A percentile compares a stretch with the other conserved stretches of the same genome.
phyloP scores from a whole-genome alignment of 202 grass and related monocot species.

The Saccharum hybrid region DNA sequence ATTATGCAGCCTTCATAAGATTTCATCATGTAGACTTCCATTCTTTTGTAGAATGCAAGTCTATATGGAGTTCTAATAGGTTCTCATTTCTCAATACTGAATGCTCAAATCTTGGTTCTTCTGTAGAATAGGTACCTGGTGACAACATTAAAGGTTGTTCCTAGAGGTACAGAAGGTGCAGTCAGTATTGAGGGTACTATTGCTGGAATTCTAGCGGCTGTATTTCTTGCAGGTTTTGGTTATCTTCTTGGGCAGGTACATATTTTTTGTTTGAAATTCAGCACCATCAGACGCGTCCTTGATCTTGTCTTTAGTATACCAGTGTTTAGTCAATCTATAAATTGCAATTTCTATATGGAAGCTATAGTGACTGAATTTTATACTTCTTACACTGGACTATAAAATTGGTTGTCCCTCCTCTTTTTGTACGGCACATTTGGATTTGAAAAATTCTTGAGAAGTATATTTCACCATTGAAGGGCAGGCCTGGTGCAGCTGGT shows the following conservation, averaged over 20 bases:
- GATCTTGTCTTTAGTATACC: neutral
- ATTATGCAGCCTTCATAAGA: conserved; percentile 14
- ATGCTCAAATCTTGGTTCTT: conserved; percentile 42
- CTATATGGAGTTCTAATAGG: neutral
- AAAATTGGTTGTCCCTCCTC: neutral
- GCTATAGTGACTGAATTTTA: conserved; percentile 1
- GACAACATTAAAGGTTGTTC: conserved; percentile 91
- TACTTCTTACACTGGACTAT: neutral
- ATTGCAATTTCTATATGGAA: conserved; percentile 12
- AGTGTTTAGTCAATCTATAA: conserved; percentile 3
- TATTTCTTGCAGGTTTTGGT: conserved; percentile 67
- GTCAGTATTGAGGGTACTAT: conserved; percentile 88
- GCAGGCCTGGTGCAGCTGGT: too few relatives aligned
- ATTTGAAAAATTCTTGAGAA: neutral
- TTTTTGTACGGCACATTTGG: neutral
- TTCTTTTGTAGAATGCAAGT: conserved; percentile 15
- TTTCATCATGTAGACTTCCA: neutral
- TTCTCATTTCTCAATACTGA: neutral
- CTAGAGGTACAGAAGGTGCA: conserved; percentile 88
- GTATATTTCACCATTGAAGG: neutral
- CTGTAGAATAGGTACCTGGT: conserved; percentile 85
- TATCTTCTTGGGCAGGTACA: conserved; percentile 78
- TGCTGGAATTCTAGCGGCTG: conserved; percentile 71
- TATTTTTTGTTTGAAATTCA: conserved; percentile 6
- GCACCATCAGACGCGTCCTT: neutral